Conservation (phyloP, 257 asterid genomes). For the Rauvolfia tetraphylla region DNA sequence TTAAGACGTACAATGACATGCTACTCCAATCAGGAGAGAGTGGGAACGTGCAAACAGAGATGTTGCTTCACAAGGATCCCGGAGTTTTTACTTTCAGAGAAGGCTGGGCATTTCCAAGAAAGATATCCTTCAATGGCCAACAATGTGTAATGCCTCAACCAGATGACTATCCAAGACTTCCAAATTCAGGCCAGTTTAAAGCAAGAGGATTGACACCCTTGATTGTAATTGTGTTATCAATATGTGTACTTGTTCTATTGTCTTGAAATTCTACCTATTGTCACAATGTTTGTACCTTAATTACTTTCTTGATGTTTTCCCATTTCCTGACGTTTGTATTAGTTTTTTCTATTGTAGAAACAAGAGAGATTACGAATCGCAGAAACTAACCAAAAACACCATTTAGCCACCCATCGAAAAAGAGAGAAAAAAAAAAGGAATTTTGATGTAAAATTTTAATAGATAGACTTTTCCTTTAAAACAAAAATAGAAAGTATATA, state of each 20-base stretch:
- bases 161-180: constrained; percentile 59
- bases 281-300: background rate
- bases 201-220: constrained; percentile 9
- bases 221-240: constrained; percentile 10
- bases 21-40: constrained; percentile 53
- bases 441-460: no score
- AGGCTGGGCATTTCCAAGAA: constrained; percentile 85
- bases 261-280: constrained; percentile 8
- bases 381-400: no score
- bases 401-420: no score
- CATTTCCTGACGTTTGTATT: no score
- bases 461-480: no score
- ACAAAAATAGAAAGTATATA: no score
- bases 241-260: constrained; percentile 10
- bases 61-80: constrained; percentile 47
- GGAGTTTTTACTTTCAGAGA: constrained; percentile 49
- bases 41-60: constrained; percentile 78
- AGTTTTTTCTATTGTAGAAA: no score
- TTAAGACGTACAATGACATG: constrained; percentile 63
- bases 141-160: constrained; percentile 72
- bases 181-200: constrained; percentile 28
- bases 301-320: no score
- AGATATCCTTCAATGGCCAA: constrained; percentile 62
- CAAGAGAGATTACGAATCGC: no score
- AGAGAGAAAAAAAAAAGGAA: no score